These are phyloP conservation scores for Fusarium foetens DNA, from an alignment of 2,329 filamentous ascomycete species.

Conservation along the genomic window DNA sequence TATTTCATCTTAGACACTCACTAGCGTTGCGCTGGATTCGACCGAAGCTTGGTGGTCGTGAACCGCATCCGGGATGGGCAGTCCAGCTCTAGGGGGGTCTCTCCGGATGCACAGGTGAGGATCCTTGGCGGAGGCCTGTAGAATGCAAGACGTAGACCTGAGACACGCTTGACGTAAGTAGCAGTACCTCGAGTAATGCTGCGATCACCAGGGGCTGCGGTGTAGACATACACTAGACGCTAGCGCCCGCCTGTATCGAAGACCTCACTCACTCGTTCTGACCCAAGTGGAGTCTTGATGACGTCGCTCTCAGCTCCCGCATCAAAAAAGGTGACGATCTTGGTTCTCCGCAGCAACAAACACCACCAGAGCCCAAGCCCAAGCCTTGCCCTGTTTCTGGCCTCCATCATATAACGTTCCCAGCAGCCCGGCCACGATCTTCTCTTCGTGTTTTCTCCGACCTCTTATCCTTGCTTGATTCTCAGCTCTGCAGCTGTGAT, in stretches of 20 bases:
- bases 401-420: slow-evolving; percentile 44
- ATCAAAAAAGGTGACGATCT: slow-evolving; percentile 43
- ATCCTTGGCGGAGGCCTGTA: slow-evolving; percentile 24
- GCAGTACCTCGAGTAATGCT: slow-evolving; percentile 14
- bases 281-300: slow-evolving; percentile 41
- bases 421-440: slow-evolving; percentile 37
- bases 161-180: slow-evolving; percentile 31
- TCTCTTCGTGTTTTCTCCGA: slow-evolving; percentile 23
- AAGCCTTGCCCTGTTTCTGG: slow-evolving; percentile 35
- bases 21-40: slow-evolving; percentile 35
- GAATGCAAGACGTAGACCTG: slow-evolving; percentile 35
- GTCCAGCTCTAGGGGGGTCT: slow-evolving; percentile 21
- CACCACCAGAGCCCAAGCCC: slow-evolving; percentile 29
- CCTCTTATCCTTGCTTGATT: slow-evolving; percentile 40
- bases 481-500: slow-evolving; percentile 31
- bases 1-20: slow-evolving; percentile 39
- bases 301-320: slow-evolving; percentile 42
- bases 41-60: slow-evolving; percentile 37
- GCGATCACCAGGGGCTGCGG: slow-evolving; percentile 8
- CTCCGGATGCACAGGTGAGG: slow-evolving; percentile 28
- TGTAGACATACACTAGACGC: slow-evolving; percentile 18
- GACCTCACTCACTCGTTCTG: slow-evolving; percentile 23
- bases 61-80: slow-evolving; percentile 43
- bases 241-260: slow-evolving; percentile 32
- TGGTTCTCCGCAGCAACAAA: slow-evolving; percentile 46